Conservation (phyloP, 768 basidiomycete genomes). For the Kwoniella botswanensis region DNA sequence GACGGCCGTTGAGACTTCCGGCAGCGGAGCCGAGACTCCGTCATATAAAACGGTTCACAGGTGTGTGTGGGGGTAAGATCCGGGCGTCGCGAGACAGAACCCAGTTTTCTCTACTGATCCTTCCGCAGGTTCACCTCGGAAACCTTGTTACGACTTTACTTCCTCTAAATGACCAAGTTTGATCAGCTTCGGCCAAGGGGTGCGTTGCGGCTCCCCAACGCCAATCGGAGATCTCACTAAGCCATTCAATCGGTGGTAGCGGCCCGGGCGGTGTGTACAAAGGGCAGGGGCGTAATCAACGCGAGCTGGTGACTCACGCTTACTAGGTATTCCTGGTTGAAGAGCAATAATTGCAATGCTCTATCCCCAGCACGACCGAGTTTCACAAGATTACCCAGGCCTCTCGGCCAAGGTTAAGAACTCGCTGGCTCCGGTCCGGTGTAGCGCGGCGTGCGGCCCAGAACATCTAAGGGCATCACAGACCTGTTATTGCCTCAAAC, state of each 20-base stretch:
- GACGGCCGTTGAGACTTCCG: constrained; percentile 1
- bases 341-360: constrained; percentile 91
- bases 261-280: constrained; percentile 89
- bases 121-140: constrained; percentile 82
- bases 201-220: constrained; percentile 67
- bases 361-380: constrained; percentile 82
- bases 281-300: constrained; percentile 90
- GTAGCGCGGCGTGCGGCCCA: constrained; percentile 85
- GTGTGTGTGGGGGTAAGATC: constrained; percentile 60
- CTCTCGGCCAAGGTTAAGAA: constrained; percentile 75
- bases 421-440: constrained; percentile 89
- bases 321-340: constrained; percentile 90
- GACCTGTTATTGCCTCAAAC: constrained; percentile 91
- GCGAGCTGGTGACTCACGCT: constrained; percentile 84
- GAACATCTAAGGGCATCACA: constrained; percentile 90
- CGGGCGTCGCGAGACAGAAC: constrained; percentile 57
- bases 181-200: constrained; percentile 66
- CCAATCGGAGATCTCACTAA: constrained; percentile 84
- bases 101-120: constrained; percentile 65
- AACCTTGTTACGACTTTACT: constrained; percentile 83
- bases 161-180: constrained; percentile 84
- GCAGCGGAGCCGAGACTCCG: too few species aligned
- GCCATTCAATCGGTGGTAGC: constrained; percentile 90
- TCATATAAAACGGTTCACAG: constrained; percentile 60
- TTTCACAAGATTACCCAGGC: constrained; percentile 78